These are phyloP conservation scores for Ceratorhiza oryzae-sativae DNA, from an alignment of 1,284 basidiomycete species.

Conservation along the genomic window DNA sequence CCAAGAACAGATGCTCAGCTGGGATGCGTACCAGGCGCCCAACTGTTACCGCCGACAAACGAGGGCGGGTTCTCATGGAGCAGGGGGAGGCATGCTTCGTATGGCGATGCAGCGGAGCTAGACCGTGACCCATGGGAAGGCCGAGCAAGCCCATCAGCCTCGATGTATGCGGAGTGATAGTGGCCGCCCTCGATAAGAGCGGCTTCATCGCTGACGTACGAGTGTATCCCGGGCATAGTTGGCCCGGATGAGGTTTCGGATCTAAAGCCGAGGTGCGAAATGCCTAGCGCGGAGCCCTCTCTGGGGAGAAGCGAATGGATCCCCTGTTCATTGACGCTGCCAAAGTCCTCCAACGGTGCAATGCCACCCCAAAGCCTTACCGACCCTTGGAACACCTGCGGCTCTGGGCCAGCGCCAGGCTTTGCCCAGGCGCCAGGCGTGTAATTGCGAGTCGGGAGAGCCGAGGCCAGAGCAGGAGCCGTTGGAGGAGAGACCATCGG, in stretches of 20 bases:
- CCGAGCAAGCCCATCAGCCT: neutral
- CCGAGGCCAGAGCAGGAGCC: neutral
- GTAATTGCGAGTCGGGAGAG: neutral
- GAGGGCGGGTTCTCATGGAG: conserved; percentile 8
- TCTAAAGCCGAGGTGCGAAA: conserved; percentile 22
- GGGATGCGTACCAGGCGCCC: conserved; percentile 3
- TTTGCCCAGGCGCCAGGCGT: conserved; percentile 22
- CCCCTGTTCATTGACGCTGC: neutral
- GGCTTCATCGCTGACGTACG: conserved; percentile 6
- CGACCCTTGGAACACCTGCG: conserved; percentile 4
- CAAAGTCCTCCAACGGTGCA: conserved; percentile 4
- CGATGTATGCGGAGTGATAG: conserved; percentile 33
- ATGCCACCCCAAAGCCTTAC: conserved; percentile 15
- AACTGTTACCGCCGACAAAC: conserved; percentile 9
- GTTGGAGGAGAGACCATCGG: neutral
- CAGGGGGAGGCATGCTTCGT: neutral
- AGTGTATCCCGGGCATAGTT: conserved; percentile 1
- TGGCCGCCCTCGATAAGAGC: neutral
- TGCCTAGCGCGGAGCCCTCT: conserved; percentile 8
- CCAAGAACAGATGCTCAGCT: neutral
- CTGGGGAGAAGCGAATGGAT: neutral
- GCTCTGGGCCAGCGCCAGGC: neutral
- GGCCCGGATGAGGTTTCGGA: neutral
- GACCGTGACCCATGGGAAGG: neutral
- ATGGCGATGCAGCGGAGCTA: neutral